phyloP scores from a whole-genome alignment of 2,329 filamentous ascomycete species.

The Pseudogymnoascus sp. region DNA sequence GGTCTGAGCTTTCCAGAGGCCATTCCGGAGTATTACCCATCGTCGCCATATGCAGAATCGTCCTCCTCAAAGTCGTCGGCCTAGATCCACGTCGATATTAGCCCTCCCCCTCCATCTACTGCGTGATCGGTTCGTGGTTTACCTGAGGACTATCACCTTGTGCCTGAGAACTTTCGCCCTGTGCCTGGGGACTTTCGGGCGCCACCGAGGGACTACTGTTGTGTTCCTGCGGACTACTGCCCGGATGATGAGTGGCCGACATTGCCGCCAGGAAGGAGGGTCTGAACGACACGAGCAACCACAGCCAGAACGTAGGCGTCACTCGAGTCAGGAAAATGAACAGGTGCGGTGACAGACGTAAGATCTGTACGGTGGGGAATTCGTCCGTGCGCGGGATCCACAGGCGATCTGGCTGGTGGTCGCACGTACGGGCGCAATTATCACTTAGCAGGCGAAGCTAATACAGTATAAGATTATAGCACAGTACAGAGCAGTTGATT shows the following conservation, averaged over 20 bases:
- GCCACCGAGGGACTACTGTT: background rate
- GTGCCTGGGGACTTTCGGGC: background rate
- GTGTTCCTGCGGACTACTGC: background rate
- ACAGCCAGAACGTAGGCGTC: background rate
- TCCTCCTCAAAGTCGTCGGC: background rate
- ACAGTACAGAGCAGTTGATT: background rate
- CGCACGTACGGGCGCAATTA: background rate
- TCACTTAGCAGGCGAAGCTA: background rate
- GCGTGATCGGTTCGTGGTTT: background rate
- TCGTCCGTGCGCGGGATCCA: background rate
- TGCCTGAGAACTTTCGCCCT: background rate
- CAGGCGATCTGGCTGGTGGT: background rate
- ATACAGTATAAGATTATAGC: background rate
- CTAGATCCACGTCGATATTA: background rate
- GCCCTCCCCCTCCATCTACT: background rate
- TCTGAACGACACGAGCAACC: background rate
- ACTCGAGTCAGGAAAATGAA: background rate
- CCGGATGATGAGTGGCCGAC: background rate
- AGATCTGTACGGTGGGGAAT: background rate
- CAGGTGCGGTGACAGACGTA: background rate
- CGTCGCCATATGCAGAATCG: constrained; percentile 9
- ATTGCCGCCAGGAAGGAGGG: background rate
- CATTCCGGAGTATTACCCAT: constrained; percentile 4
- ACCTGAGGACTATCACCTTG: background rate
- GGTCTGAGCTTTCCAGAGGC: constrained; percentile 1